Percentiles rank a stretch among this genome's conserved stretches.
Evolutionary conservation across 345 rosid genomes (phyloP).

Genomic region (Passiflora organensis): DNA sequence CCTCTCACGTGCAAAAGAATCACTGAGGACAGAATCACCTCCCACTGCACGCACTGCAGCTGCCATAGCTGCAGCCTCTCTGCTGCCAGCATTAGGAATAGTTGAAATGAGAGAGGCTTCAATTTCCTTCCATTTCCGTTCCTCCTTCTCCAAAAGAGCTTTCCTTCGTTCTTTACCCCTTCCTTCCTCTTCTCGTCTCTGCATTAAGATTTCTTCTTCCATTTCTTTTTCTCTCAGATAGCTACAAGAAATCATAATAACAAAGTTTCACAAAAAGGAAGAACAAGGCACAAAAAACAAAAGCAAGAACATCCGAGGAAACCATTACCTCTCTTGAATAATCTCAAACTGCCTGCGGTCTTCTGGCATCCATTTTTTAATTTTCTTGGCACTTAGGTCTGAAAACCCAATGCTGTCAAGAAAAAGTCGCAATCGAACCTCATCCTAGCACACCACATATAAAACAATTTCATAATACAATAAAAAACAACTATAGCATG

Average conservation of each 20-base stretch:
- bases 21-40: constrained; percentile 98
- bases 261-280: constrained; percentile 3
- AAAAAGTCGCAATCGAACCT: constrained; percentile 94
- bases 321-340: constrained; percentile 87
- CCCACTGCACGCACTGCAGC: constrained; percentile 99
- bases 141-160: constrained; percentile 96
- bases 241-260: constrained; percentile 32
- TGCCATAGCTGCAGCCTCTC: constrained; percentile 99
- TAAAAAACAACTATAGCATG: background rate
- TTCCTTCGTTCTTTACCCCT: constrained; percentile 98
- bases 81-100: constrained; percentile 94
- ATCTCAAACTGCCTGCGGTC: constrained; percentile 95
- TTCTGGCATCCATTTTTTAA: constrained; percentile 99
- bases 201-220: constrained; percentile 98
- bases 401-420: constrained; percentile 98
- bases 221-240: constrained; percentile 98
- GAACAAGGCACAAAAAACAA: background rate
- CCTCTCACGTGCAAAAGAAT: constrained; percentile 98
- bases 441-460: constrained; percentile 51
- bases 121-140: constrained; percentile 99
- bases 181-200: constrained; percentile 99
- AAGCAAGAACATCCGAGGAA: constrained; percentile 7
- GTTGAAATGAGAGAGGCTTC: constrained; percentile 99
- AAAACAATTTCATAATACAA: constrained; percentile 5
- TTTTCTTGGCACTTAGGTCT: constrained; percentile 94